phyloP scores from a whole-genome alignment of 1,284 basidiomycete genomes.

The Thecaphora frezii region DNA sequence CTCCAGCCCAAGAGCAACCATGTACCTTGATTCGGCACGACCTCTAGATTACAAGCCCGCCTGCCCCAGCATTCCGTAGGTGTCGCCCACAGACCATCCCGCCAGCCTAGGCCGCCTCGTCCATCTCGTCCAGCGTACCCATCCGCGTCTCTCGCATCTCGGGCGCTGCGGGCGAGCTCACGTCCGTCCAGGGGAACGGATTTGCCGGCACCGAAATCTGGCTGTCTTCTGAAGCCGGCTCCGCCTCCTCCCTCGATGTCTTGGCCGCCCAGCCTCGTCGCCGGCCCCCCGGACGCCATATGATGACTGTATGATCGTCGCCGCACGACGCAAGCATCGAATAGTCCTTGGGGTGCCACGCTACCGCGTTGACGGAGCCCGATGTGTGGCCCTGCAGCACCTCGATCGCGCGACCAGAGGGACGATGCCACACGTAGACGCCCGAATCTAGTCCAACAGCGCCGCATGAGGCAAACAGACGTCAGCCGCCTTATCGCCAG shows the following conservation, averaged over 20 bases:
- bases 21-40: too few species aligned
- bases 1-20: too few species aligned
- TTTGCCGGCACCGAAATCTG: constrained; percentile 28
- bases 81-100: neutral
- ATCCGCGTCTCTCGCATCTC: too few species aligned
- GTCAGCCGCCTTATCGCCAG: too few species aligned
- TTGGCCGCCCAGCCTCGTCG: neutral
- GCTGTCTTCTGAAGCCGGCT: constrained; percentile 29
- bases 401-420: constrained; percentile 78
- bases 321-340: constrained; percentile 76
- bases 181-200: constrained; percentile 33
- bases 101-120: neutral
- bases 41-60: neutral
- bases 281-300: constrained; percentile 42
- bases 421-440: constrained; percentile 94
- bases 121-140: too few species aligned
- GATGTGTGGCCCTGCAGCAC: constrained; percentile 77
- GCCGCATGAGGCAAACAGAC: too few species aligned
- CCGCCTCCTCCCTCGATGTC: constrained; percentile 1
- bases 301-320: constrained; percentile 52
- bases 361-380: constrained; percentile 90
- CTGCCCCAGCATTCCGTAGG: too few species aligned
- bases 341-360: constrained; percentile 83
- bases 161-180: constrained; percentile 12
- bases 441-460: constrained; percentile 61